Conservation (phyloP, 805 yeast species). For the Lipomyces sp. region DNA sequence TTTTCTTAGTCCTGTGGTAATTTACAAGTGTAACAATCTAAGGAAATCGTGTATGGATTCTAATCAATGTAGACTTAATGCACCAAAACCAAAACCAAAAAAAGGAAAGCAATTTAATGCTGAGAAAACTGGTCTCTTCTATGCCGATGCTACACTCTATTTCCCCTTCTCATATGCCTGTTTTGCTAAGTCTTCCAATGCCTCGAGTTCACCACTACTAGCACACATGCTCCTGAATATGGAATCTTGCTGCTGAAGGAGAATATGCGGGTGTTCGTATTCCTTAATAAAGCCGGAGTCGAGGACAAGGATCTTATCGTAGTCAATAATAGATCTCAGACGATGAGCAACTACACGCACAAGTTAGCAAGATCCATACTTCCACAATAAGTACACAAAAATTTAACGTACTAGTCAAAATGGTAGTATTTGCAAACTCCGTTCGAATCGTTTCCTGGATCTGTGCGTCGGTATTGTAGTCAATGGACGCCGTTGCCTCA, state of each 20-base stretch:
- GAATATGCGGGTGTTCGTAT: slow-evolving; percentile 69
- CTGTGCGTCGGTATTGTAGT: slow-evolving; percentile 79
- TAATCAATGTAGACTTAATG: no score
- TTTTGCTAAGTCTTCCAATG: slow-evolving; percentile 72
- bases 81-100: no score
- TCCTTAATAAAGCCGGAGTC: slow-evolving; percentile 78
- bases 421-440: slow-evolving; percentile 72
- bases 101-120: no score
- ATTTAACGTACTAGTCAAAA: slow-evolving; percentile 57
- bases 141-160: background rate
- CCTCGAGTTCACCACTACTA: slow-evolving; percentile 89
- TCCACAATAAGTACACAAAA: background rate
- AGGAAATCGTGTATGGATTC: no score
- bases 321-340: slow-evolving; percentile 69
- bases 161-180: slow-evolving; percentile 37
- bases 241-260: slow-evolving; percentile 57
- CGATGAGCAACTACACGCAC: slow-evolving; percentile 66
- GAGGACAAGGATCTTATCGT: slow-evolving; percentile 78
- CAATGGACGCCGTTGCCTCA: slow-evolving; percentile 74
- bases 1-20: no score
- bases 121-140: background rate
- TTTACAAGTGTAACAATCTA: no score
- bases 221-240: slow-evolving; percentile 76
- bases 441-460: slow-evolving; percentile 73
- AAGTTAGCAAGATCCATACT: background rate